Evolutionary conservation across 2,329 filamentous ascomycete genomes (phyloP).

Genomic region (Berkeleyomyces basicola): DNA sequence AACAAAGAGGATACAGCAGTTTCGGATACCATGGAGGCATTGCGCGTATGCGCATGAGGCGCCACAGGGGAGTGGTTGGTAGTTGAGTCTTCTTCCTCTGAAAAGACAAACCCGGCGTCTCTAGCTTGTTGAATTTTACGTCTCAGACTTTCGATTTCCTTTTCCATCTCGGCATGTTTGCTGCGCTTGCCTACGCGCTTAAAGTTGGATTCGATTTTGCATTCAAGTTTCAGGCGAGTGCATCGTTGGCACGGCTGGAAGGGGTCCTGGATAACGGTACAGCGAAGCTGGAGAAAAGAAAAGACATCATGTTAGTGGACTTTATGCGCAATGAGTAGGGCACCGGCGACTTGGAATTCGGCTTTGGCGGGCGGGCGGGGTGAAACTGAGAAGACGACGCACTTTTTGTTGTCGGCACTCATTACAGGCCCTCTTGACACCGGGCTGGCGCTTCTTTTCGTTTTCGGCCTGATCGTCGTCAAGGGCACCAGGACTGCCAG

Average conservation of each 20-base stretch:
- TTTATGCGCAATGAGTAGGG: background rate
- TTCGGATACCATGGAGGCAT: constrained; percentile 49
- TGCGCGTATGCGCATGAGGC: constrained; percentile 37
- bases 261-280: constrained; percentile 68
- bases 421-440: constrained; percentile 66
- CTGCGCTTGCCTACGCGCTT: constrained; percentile 70
- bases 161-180: constrained; percentile 75
- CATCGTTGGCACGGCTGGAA: constrained; percentile 65
- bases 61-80: constrained; percentile 24
- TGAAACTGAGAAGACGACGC: constrained; percentile 21
- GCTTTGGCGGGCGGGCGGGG: background rate
- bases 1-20: constrained; percentile 51
- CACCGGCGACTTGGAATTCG: background rate
- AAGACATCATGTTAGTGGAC: background rate
- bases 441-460: constrained; percentile 48
- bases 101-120: constrained; percentile 37
- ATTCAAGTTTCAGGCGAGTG: constrained; percentile 61
- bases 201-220: constrained; percentile 78
- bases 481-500: constrained; percentile 40
- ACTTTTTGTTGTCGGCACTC: constrained; percentile 79
- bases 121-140: constrained; percentile 44
- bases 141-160: constrained; percentile 55
- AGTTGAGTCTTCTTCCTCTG: constrained; percentile 38
- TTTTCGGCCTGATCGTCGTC: constrained; percentile 38
- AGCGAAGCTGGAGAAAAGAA: constrained; percentile 46